Evolutionary conservation across 225 moss, liverwort and hornwort genomes (phyloP).

Genomic region (Physcomitrium patens): DNA sequence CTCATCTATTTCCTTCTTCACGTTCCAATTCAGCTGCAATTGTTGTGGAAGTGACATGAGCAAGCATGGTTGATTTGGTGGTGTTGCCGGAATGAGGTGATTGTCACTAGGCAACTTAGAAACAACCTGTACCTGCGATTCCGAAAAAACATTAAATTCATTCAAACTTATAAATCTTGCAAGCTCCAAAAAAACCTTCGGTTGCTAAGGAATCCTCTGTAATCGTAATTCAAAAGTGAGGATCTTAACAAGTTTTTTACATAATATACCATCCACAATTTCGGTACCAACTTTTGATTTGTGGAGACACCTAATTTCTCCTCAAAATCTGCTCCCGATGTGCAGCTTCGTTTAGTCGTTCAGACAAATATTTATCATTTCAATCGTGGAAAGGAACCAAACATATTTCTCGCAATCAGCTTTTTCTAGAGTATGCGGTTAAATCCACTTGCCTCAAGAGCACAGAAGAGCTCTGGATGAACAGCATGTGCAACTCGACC

Average conservation of each 20-base stretch:
- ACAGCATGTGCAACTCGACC: slow-evolving; percentile 49
- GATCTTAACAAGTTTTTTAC: not conserved
- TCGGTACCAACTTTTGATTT: not conserved
- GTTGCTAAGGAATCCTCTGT: not conserved
- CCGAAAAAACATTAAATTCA: slow-evolving; percentile 9
- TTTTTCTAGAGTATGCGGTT: not conserved
- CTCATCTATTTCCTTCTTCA: slow-evolving; percentile 37
- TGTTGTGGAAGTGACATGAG: slow-evolving; percentile 45
- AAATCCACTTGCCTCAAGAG: slow-evolving; percentile 40
- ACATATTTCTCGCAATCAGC: not conserved
- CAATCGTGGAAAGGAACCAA: not conserved
- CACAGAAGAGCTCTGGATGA: slow-evolving; percentile 44
- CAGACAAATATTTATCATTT: not conserved
- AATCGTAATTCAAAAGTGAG: not conserved
- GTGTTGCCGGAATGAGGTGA: slow-evolving; percentile 20
- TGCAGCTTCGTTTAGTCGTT: not conserved
- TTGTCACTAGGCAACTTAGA: slow-evolving; percentile 38
- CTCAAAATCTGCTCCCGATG: not conserved
- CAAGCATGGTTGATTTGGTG: slow-evolving; percentile 16
- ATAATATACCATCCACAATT: not conserved
- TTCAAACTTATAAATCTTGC: not conserved
- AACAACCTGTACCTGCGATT: slow-evolving; percentile 45
- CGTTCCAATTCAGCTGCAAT: slow-evolving; percentile 47
- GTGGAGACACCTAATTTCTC: not conserved
- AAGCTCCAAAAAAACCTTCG: not conserved